phyloP scores from a whole-genome alignment of 192 early-diverging fungal species.

The Rhizophagus clarus region DNA sequence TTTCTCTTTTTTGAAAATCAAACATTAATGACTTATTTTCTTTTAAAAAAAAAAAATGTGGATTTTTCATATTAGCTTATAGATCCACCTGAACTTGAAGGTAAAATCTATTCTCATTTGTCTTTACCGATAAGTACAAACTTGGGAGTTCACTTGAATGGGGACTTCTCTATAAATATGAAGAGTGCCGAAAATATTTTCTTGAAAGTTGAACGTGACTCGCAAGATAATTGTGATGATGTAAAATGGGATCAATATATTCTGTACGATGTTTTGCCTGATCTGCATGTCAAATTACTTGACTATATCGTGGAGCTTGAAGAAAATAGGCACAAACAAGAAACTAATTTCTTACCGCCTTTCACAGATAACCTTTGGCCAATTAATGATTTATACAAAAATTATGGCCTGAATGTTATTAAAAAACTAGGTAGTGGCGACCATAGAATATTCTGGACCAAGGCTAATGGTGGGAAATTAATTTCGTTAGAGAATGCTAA shows the following conservation, averaged over 20 bases:
- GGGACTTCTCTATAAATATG: conserved; percentile 35
- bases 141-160: conserved; percentile 43
- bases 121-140: conserved; percentile 35
- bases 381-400: background rate
- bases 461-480: background rate
- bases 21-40: too few relatives aligned
- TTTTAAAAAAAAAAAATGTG: too few relatives aligned
- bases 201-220: background rate
- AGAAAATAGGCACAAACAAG: background rate
- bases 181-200: conserved; percentile 9
- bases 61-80: background rate
- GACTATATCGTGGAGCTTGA: background rate
- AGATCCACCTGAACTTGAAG: background rate
- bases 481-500: background rate
- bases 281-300: background rate
- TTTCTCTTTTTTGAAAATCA: too few relatives aligned
- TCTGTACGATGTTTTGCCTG: background rate
- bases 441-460: too few relatives aligned
- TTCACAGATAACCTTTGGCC: background rate
- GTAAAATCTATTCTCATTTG: conserved; percentile 37
- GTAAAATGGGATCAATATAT: conserved; percentile 2
- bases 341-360: too few relatives aligned
- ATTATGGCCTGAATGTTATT: too few relatives aligned
- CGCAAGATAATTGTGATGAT: background rate
- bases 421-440: too few relatives aligned